Evolutionary conservation across 805 yeast genomes (phyloP).

Genomic region (Cyberlindnera saturnus): DNA sequence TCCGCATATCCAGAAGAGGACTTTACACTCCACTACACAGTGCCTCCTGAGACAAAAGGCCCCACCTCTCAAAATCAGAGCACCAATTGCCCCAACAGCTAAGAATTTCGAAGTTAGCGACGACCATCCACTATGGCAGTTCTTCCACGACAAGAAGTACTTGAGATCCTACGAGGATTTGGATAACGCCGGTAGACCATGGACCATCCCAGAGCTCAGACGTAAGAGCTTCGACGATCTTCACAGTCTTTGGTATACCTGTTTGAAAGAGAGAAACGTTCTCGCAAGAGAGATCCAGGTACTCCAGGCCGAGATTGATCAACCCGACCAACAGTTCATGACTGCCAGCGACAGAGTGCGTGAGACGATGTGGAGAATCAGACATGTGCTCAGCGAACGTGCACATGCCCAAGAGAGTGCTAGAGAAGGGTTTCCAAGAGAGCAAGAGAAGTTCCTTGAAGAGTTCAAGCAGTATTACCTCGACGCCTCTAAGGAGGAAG

Average conservation of each 20-base stretch:
- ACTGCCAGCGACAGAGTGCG: constrained; percentile 36
- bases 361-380: constrained; percentile 70
- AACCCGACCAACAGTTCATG: constrained; percentile 29
- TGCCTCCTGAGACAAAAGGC: constrained; percentile 16
- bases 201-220: constrained; percentile 86
- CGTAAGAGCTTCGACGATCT: constrained; percentile 88
- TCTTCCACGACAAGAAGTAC: constrained; percentile 61
- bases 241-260: constrained; percentile 85
- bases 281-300: constrained; percentile 71
- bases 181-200: constrained; percentile 57
- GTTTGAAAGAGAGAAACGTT: constrained; percentile 76
- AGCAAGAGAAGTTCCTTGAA: constrained; percentile 42
- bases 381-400: constrained; percentile 84
- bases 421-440: constrained; percentile 36
- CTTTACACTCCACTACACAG: constrained; percentile 12
- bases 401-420: constrained; percentile 64
- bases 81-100: constrained; percentile 82
- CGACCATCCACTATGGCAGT: constrained; percentile 94
- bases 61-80: constrained; percentile 41
- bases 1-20: constrained; percentile 12
- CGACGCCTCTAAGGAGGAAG: constrained; percentile 46
- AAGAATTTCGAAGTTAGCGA: constrained; percentile 66
- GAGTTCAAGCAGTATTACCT: constrained; percentile 58
- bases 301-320: constrained; percentile 37
- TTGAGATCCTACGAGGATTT: constrained; percentile 54